Conservation (phyloP, 129 eudicot genomes). For the Ambrosia trifida region DNA sequence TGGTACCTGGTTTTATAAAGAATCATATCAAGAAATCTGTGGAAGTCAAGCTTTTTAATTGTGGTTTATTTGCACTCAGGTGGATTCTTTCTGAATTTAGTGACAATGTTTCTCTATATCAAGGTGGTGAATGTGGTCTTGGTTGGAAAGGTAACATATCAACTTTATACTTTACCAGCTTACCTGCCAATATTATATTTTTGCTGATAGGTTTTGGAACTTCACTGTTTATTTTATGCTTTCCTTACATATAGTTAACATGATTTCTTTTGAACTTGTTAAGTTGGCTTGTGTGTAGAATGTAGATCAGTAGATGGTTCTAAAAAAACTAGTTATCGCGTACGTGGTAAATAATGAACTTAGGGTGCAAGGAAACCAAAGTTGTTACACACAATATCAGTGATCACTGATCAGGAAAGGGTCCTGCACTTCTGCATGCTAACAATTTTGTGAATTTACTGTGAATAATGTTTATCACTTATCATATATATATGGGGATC, state of each 20-base stretch:
- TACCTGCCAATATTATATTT: background rate
- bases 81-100: slow-evolving; percentile 20
- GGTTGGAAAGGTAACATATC: slow-evolving; percentile 24
- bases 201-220: background rate
- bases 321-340: background rate
- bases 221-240: background rate
- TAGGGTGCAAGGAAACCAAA: too few species aligned
- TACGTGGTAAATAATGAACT: background rate
- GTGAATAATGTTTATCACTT: background rate
- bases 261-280: background rate
- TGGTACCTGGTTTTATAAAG: slow-evolving; percentile 7
- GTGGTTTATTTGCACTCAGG: slow-evolving; percentile 30
- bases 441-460: background rate
- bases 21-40: slow-evolving; percentile 23
- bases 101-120: slow-evolving; percentile 22
- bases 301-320: too few species aligned
- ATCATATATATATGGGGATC: background rate
- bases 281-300: background rate
- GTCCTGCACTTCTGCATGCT: too few species aligned
- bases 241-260: background rate
- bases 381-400: background rate
- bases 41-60: slow-evolving; percentile 25
- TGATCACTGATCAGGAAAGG: too few species aligned
- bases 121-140: slow-evolving; percentile 21
- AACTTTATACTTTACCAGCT: background rate